Percentiles rank a stretch among this genome's conserved stretches.
Evolutionary conservation across 2,329 filamentous ascomycete species (phyloP).

Genomic region (Alternaria sp.): DNA sequence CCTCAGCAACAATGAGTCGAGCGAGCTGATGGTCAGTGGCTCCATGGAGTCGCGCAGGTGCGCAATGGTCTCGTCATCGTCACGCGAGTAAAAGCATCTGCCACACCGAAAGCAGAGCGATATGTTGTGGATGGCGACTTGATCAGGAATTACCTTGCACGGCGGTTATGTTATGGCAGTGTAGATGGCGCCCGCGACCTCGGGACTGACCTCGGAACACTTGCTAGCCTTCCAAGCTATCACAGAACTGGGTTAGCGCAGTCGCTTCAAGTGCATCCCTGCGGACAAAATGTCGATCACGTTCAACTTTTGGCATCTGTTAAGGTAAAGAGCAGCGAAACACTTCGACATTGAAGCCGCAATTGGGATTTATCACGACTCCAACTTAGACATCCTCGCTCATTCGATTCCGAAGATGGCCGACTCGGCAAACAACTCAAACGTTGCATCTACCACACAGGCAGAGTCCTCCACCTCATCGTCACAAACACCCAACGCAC

Average conservation of each 20-base stretch:
- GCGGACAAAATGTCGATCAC: slow-evolving; percentile 9
- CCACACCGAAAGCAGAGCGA: background rate
- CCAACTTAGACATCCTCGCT: background rate
- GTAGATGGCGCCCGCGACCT: background rate
- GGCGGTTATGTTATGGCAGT: background rate
- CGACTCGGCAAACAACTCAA: background rate
- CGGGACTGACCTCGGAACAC: background rate
- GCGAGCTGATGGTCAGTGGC: background rate
- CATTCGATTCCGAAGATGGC: background rate
- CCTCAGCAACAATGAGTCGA: too few relatives aligned
- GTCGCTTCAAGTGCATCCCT: slow-evolving; percentile 3
- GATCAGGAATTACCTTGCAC: background rate
- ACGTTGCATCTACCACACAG: background rate
- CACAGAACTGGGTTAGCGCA: background rate
- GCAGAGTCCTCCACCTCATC: background rate
- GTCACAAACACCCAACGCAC: background rate
- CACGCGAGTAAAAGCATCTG: background rate
- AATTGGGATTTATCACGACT: background rate
- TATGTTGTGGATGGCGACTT: background rate
- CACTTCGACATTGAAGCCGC: background rate
- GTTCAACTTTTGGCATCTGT: slow-evolving; percentile 4
- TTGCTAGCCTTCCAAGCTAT: background rate
- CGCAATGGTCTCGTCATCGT: background rate
- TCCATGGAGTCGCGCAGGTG: background rate
- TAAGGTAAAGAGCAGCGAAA: background rate